These are phyloP conservation scores for Debaryomycetaceae sp. DNA, from an alignment of 1,139 yeast species.

Conservation along the genomic window DNA sequence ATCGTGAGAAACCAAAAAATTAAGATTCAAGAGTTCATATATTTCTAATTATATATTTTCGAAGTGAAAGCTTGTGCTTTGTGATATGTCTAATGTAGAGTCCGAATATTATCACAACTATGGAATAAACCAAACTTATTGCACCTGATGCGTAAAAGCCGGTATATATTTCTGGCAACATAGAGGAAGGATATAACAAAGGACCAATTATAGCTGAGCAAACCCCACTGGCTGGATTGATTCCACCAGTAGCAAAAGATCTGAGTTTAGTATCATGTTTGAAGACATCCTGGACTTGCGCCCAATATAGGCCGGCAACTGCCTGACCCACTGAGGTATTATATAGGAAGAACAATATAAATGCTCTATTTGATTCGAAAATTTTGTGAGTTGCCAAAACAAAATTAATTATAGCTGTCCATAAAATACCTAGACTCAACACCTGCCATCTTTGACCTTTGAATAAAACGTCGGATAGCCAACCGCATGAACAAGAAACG, in stretches of 20 bases:
- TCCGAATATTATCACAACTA: too few relatives aligned
- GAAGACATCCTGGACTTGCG: not conserved
- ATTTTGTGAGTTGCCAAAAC: not conserved
- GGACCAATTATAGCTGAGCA: too few relatives aligned
- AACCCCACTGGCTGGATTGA: too few relatives aligned
- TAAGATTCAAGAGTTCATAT: too few relatives aligned
- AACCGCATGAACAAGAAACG: constrained; percentile 13
- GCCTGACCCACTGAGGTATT: not conserved
- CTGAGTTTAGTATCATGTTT: not conserved
- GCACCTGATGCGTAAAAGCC: too few relatives aligned
- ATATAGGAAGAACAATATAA: not conserved
- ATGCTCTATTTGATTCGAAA: not conserved
- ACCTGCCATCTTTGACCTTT: constrained; percentile 16
- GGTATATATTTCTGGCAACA: too few relatives aligned
- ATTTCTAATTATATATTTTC: too few relatives aligned
- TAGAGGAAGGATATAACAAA: too few relatives aligned
- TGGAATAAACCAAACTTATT: too few relatives aligned
- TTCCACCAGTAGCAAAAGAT: not conserved
- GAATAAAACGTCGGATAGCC: constrained; percentile 12
- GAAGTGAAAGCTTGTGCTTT: too few relatives aligned
- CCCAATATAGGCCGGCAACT: not conserved
- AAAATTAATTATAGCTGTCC: constrained; percentile 7
- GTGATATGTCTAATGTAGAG: too few relatives aligned
- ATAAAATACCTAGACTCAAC: constrained; percentile 9
- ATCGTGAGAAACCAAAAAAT: too few relatives aligned